Conservation (phyloP, 2,329 filamentous ascomycete species). For the Plectosphaerella cucumerina region DNA sequence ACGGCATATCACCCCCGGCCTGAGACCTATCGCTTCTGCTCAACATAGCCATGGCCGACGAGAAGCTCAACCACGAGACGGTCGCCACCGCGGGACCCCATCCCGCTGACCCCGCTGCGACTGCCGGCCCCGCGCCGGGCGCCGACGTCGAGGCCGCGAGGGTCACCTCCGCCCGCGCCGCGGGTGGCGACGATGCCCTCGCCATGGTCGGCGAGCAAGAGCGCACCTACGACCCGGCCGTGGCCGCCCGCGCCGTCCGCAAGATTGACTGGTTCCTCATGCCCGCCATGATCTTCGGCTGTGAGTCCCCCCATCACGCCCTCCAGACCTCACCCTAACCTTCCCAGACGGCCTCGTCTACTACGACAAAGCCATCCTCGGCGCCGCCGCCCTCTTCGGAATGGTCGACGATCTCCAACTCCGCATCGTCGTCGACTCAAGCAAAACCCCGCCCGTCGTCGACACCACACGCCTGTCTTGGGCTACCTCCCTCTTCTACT, state of each 20-base stretch:
- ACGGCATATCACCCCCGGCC: too few species aligned
- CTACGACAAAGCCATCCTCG: constrained; percentile 63
- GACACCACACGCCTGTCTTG: constrained; percentile 68
- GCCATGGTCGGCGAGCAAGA: constrained; percentile 55
- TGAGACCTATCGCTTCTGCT: not conserved
- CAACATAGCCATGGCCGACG: not conserved
- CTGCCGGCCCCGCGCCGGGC: not conserved
- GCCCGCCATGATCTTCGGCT: constrained; percentile 59
- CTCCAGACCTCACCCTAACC: not conserved
- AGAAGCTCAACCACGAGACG: not conserved
- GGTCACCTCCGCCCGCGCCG: not conserved
- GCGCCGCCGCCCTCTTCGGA: constrained; percentile 68
- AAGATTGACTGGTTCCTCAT: constrained; percentile 67
- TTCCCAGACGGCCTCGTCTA: constrained; percentile 36
- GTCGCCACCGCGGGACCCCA: not conserved
- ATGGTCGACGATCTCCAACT: constrained; percentile 68
- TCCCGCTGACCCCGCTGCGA: not conserved
- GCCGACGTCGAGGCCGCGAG: constrained; percentile 1
- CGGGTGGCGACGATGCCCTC: constrained; percentile 44
- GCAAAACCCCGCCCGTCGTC: constrained; percentile 46
- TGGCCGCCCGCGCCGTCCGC: constrained; percentile 53
- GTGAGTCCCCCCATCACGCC: constrained; percentile 14
- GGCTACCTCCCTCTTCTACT: constrained; percentile 78
- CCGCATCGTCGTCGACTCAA: constrained; percentile 38
- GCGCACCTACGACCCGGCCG: constrained; percentile 47